A percentile compares a stretch with the other conserved stretches of the same genome.
Evolutionary conservation across 331 rosid species (phyloP).

Genomic region (Arachis monticola): DNA sequence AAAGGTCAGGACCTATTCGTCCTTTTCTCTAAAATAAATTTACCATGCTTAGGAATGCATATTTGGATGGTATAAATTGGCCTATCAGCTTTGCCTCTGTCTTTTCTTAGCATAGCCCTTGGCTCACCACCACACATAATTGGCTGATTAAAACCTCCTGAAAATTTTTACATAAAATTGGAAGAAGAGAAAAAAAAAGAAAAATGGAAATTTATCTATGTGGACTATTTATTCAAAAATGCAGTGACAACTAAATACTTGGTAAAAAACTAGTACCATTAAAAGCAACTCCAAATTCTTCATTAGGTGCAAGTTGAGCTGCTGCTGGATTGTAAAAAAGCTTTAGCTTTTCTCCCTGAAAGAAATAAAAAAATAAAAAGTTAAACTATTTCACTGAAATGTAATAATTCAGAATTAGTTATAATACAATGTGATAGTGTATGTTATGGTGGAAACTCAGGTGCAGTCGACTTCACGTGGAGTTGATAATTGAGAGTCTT

Average conservation of each 20-base stretch:
- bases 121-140: constrained; percentile 98
- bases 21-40: too few relatives aligned
- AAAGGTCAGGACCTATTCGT: too few relatives aligned
- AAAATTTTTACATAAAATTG: too few relatives aligned
- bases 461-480: too few relatives aligned
- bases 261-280: constrained; percentile 63
- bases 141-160: constrained; percentile 97
- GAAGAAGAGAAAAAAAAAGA: too few relatives aligned
- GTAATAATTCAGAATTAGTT: too few relatives aligned
- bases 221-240: too few relatives aligned
- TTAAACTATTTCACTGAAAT: too few relatives aligned
- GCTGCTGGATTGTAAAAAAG: constrained; percentile 90
- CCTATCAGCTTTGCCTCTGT: constrained; percentile 85
- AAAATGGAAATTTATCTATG: background rate
- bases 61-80: constrained; percentile 81
- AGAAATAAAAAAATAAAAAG: constrained; percentile 30
- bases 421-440: constrained; percentile 3
- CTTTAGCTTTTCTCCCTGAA: constrained; percentile 83
- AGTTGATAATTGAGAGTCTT: too few relatives aligned
- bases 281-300: constrained; percentile 82
- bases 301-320: constrained; percentile 62
- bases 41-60: constrained; percentile 85
- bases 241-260: background rate
- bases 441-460: background rate
- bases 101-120: constrained; percentile 75